phyloP scores from a whole-genome alignment of 306 rosid species.

The Glycyrrhiza uralensis region DNA sequence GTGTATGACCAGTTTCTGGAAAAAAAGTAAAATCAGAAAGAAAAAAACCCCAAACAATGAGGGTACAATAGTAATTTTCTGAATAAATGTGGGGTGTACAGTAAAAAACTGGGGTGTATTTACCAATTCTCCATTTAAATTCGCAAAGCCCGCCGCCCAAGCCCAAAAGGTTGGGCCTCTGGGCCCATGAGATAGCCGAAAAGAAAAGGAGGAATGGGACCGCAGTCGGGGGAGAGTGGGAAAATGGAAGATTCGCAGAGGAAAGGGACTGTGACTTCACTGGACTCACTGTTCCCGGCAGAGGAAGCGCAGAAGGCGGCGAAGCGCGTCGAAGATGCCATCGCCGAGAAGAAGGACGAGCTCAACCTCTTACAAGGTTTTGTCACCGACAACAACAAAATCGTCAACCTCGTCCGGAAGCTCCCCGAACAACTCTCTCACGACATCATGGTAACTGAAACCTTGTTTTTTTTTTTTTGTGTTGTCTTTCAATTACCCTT shows the following conservation, averaged over 20 bases:
- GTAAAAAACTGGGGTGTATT: too few relatives aligned
- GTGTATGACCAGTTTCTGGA: too few relatives aligned
- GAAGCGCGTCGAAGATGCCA: constrained; percentile 49
- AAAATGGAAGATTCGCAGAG: neutral
- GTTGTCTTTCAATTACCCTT: neutral
- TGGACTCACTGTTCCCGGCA: constrained; percentile 51
- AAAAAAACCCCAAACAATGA: too few relatives aligned
- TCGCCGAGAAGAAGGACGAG: constrained; percentile 42
- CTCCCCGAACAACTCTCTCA: constrained; percentile 84
- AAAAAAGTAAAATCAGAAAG: too few relatives aligned
- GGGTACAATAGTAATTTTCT: too few relatives aligned
- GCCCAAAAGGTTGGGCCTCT: too few relatives aligned
- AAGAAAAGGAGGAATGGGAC: neutral
- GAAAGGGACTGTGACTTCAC: constrained; percentile 62
- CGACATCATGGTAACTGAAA: constrained; percentile 59
- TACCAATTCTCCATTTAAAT: too few relatives aligned
- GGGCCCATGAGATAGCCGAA: neutral
- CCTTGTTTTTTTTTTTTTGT: neutral
- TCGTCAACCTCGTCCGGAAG: constrained; percentile 66
- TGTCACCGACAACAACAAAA: constrained; percentile 56
- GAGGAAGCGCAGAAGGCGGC: constrained; percentile 70
- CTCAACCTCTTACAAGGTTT: constrained; percentile 55
- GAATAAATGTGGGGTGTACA: too few relatives aligned
- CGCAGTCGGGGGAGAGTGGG: neutral
- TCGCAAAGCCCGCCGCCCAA: too few relatives aligned